These are phyloP conservation scores for Polygonum aviculare DNA, from an alignment of 148 eudicot genomes.

Conservation along the genomic window DNA sequence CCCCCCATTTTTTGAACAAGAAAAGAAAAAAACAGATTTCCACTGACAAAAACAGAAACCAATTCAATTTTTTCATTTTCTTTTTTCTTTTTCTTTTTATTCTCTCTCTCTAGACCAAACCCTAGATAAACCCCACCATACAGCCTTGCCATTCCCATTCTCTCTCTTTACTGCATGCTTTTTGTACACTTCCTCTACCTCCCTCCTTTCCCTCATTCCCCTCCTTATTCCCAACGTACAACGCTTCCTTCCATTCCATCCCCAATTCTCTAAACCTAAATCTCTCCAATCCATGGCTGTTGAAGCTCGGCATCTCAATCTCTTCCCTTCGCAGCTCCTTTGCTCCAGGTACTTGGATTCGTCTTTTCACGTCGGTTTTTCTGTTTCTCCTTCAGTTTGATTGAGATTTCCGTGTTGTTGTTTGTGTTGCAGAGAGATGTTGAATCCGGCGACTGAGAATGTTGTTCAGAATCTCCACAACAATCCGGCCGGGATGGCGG, in stretches of 20 bases:
- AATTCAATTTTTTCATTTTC: background rate
- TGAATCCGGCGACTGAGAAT: background rate
- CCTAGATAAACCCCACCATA: slow-evolving; percentile 12
- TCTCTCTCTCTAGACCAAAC: slow-evolving; percentile 10
- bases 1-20: background rate
- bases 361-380: background rate
- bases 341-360: background rate
- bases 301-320: slow-evolving; percentile 14
- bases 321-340: slow-evolving; percentile 11
- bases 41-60: slow-evolving; percentile 9
- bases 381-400: background rate
- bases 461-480: background rate
- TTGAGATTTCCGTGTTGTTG: background rate
- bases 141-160: background rate
- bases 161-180: slow-evolving; percentile 11
- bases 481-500: background rate
- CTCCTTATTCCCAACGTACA: background rate
- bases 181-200: slow-evolving; percentile 12
- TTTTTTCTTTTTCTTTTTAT: background rate
- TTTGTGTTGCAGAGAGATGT: background rate
- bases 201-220: background rate
- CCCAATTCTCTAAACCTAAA: background rate
- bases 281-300: slow-evolving; percentile 8
- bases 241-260: background rate
- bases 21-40: slow-evolving; percentile 2